A percentile compares a stretch with the other conserved stretches of the same genome.
phyloP scores from a whole-genome alignment of 2,329 filamentous ascomycete species.

The Cercospora janseana region DNA sequence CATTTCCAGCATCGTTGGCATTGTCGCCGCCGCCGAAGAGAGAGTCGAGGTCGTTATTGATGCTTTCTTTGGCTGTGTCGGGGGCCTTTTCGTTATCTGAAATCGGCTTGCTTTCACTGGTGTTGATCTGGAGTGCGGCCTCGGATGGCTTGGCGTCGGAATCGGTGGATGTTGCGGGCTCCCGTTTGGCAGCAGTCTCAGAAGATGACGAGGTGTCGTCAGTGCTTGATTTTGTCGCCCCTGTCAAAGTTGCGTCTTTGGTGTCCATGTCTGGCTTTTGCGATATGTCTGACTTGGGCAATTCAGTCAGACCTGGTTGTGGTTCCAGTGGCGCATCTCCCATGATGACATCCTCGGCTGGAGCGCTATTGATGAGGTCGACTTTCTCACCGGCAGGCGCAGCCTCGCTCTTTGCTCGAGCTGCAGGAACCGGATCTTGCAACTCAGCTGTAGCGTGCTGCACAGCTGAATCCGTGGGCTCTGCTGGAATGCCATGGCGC shows the following conservation, averaged over 20 bases:
- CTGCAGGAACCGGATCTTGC: background rate
- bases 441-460: background rate
- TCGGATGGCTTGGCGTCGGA: conserved; percentile 5
- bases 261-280: background rate
- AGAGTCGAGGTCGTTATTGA: conserved; percentile 37
- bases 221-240: background rate
- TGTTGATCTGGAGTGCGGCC: conserved; percentile 20
- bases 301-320: background rate
- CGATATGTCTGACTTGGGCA: background rate
- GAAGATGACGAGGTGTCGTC: background rate
- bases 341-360: conserved; percentile 14
- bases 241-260: conserved; percentile 1
- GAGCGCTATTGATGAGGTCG: background rate
- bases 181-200: background rate
- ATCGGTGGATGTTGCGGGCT: background rate
- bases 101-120: conserved; percentile 11
- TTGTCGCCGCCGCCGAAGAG: conserved; percentile 36
- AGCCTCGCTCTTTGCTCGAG: background rate
- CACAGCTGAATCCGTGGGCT: background rate
- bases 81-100: conserved; percentile 28
- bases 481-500: conserved; percentile 7
- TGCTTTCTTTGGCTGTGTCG: conserved; percentile 29
- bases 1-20: conserved; percentile 20
- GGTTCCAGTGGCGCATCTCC: conserved; percentile 14
- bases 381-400: conserved; percentile 8